Evolutionary conservation across 139 green algal genomes (phyloP).

Genomic region (Gonium pectorale): DNA sequence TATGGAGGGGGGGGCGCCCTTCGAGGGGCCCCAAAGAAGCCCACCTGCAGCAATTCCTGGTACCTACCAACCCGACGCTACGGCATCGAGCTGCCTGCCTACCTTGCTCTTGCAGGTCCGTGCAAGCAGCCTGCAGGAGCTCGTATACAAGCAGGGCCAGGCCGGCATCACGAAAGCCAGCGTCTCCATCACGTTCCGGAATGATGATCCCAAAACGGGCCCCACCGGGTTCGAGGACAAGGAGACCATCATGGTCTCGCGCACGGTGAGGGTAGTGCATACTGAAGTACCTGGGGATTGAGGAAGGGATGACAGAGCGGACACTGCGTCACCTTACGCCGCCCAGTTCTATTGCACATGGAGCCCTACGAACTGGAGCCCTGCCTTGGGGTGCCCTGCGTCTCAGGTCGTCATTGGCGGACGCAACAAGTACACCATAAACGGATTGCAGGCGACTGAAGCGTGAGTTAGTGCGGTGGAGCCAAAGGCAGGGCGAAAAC

Average conservation of each 20-base stretch:
- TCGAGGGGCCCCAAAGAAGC: no score
- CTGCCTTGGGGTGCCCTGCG: neutral
- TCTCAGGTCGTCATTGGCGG: slow-evolving; percentile 96
- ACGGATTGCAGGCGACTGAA: slow-evolving; percentile 92
- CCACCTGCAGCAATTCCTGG: no score
- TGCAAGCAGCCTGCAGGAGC: slow-evolving; percentile 92
- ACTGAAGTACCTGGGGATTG: no score
- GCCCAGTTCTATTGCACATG: neutral
- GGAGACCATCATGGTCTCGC: slow-evolving; percentile 94
- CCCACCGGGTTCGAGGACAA: slow-evolving; percentile 94
- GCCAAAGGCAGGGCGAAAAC: no score
- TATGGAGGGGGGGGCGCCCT: no score
- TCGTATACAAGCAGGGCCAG: slow-evolving; percentile 99
- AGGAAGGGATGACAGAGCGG: no score
- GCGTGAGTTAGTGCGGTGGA: slow-evolving; percentile 52
- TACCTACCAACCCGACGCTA: no score
- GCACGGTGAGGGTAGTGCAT: slow-evolving; percentile 86
- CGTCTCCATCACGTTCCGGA: slow-evolving; percentile 98
- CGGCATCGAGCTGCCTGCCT: no score
- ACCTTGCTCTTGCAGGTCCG: no score
- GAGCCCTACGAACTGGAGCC: neutral
- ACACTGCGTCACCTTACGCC: no score
- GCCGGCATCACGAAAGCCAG: slow-evolving; percentile 97
- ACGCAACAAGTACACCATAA: slow-evolving; percentile 98
- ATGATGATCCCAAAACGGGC: slow-evolving; percentile 82